Evolutionary conservation across 2,329 filamentous ascomycete genomes (phyloP).

Genomic region (Colletotrichum lindemuthianum): DNA sequence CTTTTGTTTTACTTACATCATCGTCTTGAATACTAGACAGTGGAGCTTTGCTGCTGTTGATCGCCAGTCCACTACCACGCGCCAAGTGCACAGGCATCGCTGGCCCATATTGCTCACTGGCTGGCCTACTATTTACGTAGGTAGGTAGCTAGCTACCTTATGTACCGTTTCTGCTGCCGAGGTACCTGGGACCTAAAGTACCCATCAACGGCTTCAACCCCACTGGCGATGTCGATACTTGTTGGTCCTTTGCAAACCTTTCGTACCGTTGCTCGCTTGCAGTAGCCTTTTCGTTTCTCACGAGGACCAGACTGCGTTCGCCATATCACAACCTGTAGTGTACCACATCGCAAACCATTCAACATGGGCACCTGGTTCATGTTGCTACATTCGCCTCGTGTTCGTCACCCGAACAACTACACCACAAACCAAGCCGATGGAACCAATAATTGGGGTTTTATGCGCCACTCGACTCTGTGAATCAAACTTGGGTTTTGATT

Average conservation of each 20-base stretch:
- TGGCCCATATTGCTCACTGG: too few species aligned
- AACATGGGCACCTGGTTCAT: neutral
- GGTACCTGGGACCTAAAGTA: neutral
- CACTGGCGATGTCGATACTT: slow-evolving; percentile 23
- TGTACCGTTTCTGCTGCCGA: slow-evolving; percentile 14
- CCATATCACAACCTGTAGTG: too few species aligned
- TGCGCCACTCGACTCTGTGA: too few species aligned
- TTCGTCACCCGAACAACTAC: too few species aligned
- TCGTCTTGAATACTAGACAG: neutral
- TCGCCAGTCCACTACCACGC: too few species aligned
- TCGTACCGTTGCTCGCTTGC: slow-evolving; percentile 5
- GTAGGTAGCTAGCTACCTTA: neutral
- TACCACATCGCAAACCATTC: neutral
- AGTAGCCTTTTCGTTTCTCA: neutral
- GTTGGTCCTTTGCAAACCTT: neutral
- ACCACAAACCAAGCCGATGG: too few species aligned
- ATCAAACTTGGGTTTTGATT: too few species aligned
- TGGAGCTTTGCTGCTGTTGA: too few species aligned
- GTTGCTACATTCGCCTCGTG: too few species aligned
- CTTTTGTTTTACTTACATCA: neutral
- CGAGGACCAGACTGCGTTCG: too few species aligned
- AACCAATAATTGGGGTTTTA: too few species aligned
- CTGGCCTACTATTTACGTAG: neutral
- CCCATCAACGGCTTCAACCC: slow-evolving; percentile 20
- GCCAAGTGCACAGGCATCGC: too few species aligned